Evolutionary conservation across 768 basidiomycete genomes (phyloP).

Genomic region (Lactarius quietus): DNA sequence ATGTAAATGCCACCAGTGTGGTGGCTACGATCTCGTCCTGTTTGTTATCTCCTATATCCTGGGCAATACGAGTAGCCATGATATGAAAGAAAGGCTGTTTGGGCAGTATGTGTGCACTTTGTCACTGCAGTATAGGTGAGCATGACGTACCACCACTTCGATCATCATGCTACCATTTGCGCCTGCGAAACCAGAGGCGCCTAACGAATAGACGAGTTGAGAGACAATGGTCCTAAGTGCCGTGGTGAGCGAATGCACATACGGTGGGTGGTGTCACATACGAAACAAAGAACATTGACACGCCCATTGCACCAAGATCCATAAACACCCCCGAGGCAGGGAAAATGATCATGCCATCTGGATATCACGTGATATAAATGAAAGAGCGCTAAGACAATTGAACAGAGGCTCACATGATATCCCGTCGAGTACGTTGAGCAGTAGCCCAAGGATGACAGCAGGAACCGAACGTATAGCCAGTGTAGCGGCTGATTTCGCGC

Average conservation of each 20-base stretch:
- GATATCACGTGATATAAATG: not conserved
- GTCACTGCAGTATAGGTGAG: not conserved
- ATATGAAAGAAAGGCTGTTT: slow-evolving; percentile 94
- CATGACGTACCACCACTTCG: slow-evolving; percentile 72
- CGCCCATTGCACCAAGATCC: slow-evolving; percentile 81
- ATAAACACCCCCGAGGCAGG: slow-evolving; percentile 79
- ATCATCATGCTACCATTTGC: slow-evolving; percentile 99
- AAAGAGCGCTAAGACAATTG: not conserved
- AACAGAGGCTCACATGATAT: slow-evolving; percentile 66
- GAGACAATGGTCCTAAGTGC: slow-evolving; percentile 60
- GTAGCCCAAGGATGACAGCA: slow-evolving; percentile 75
- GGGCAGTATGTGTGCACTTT: not conserved
- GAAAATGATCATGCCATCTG: slow-evolving; percentile 96
- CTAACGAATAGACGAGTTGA: slow-evolving; percentile 80
- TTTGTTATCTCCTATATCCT: slow-evolving; percentile 65
- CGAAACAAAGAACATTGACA: slow-evolving; percentile 94
- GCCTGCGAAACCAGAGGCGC: slow-evolving; percentile 85
- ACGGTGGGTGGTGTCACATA: slow-evolving; percentile 34
- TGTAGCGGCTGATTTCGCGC: not conserved
- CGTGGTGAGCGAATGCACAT: not conserved
- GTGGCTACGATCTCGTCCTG: slow-evolving; percentile 81
- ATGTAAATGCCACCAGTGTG: slow-evolving; percentile 82
- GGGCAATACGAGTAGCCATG: slow-evolving; percentile 71
- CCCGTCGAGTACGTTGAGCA: slow-evolving; percentile 91
- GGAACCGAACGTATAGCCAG: slow-evolving; percentile 52